phyloP scores from a whole-genome alignment of 495 filamentous ascomycete species.

The Chlorociboria aeruginascens region DNA sequence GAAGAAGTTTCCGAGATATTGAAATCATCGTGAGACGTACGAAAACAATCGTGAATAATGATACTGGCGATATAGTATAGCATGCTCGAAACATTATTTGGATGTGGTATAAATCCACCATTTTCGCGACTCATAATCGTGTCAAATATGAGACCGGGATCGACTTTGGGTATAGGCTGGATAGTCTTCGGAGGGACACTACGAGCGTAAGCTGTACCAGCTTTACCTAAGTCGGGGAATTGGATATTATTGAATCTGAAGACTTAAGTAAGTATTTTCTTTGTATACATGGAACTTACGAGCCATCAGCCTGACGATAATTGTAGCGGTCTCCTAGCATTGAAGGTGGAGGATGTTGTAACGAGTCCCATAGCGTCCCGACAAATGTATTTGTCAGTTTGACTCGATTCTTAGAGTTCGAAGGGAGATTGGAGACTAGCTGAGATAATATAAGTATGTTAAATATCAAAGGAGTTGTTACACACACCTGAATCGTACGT shows the following conservation, averaged over 20 bases:
- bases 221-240: slow-evolving; percentile 49
- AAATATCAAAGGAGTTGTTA: background rate
- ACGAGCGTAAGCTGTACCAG: slow-evolving; percentile 57
- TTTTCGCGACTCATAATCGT: slow-evolving; percentile 1
- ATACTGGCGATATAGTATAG: slow-evolving; percentile 80
- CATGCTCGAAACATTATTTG: slow-evolving; percentile 62
- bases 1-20: slow-evolving; percentile 64
- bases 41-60: slow-evolving; percentile 55
- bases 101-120: slow-evolving; percentile 1
- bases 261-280: background rate
- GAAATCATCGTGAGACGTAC: slow-evolving; percentile 26
- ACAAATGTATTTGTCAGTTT: slow-evolving; percentile 63
- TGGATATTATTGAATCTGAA: slow-evolving; percentile 38
- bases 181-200: slow-evolving; percentile 51
- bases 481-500: background rate
- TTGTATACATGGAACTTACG: slow-evolving; percentile 18
- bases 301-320: slow-evolving; percentile 58
- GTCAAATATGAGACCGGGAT: slow-evolving; percentile 56
- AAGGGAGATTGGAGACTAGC: slow-evolving; percentile 51
- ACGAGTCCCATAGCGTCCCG: slow-evolving; percentile 53
- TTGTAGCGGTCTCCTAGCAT: slow-evolving; percentile 35
- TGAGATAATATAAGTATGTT: background rate
- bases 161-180: slow-evolving; percentile 36
- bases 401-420: slow-evolving; percentile 44
- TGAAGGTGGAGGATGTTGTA: slow-evolving; percentile 38